These are phyloP conservation scores for Leucaena leucocephala DNA, from an alignment of 306 rosid genomes.

Conservation along the genomic window DNA sequence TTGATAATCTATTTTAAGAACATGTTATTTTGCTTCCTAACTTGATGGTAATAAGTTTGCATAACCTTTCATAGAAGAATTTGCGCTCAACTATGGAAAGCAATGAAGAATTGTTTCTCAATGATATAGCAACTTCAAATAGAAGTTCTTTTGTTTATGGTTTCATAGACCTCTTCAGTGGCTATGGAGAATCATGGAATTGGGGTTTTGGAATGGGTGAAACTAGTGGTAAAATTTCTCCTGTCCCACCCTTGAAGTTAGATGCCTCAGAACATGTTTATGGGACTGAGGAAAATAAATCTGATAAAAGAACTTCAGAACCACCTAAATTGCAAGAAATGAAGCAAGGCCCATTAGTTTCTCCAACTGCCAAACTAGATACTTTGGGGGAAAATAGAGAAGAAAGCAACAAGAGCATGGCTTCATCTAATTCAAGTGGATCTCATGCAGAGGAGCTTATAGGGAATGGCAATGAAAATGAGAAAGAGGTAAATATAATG, in stretches of 20 bases:
- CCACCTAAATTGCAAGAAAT: slow-evolving; percentile 43
- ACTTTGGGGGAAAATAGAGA: slow-evolving; percentile 68
- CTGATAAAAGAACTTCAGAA: slow-evolving; percentile 47
- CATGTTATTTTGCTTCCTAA: slow-evolving; percentile 32
- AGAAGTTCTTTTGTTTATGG: slow-evolving; percentile 76
- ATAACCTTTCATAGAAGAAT: slow-evolving; percentile 53
- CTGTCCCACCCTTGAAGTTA: slow-evolving; percentile 41
- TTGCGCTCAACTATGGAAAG: slow-evolving; percentile 45
- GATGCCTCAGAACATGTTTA: slow-evolving; percentile 48
- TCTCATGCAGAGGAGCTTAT: slow-evolving; percentile 42
- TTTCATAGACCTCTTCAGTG: slow-evolving; percentile 88
- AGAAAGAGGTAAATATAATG: slow-evolving; percentile 63
- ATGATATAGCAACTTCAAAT: slow-evolving; percentile 57
- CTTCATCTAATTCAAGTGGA: slow-evolving; percentile 55
- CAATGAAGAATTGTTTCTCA: slow-evolving; percentile 55
- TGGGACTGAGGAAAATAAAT: slow-evolving; percentile 54
- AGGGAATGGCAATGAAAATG: slow-evolving; percentile 45
- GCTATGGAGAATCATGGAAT: slow-evolving; percentile 86
- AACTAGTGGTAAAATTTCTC: slow-evolving; percentile 47
- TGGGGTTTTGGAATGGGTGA: slow-evolving; percentile 83
- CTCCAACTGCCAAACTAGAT: slow-evolving; percentile 52
- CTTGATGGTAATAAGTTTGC: slow-evolving; percentile 31
- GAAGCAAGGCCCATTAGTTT: slow-evolving; percentile 40
- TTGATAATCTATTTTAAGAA: slow-evolving; percentile 14
- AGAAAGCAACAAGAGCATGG: slow-evolving; percentile 50